phyloP scores from a whole-genome alignment of 306 rosid species.

The Prunus salicina region DNA sequence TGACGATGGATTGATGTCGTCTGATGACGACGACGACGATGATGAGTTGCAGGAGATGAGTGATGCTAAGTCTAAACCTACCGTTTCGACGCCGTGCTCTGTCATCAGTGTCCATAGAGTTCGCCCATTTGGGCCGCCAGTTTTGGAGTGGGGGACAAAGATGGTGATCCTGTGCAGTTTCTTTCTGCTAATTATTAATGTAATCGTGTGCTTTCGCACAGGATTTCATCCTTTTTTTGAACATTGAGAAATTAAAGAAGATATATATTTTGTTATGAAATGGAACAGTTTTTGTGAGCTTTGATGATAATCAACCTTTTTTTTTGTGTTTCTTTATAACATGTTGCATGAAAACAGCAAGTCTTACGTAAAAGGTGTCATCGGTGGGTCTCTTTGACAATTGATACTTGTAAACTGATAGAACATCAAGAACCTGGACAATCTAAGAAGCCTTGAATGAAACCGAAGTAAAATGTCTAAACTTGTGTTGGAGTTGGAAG shows the following conservation, averaged over 20 bases:
- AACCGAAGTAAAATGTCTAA: no score
- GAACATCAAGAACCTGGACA: no score
- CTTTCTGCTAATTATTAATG: neutral
- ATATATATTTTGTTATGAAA: no score
- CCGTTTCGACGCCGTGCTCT: neutral
- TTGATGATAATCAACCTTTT: no score
- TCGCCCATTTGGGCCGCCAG: neutral
- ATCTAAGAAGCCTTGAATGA: no score
- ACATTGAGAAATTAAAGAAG: neutral
- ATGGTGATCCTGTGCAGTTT: neutral
- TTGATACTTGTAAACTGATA: no score
- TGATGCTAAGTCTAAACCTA: neutral
- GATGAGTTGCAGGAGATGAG: neutral
- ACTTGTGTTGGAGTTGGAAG: no score
- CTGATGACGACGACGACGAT: neutral
- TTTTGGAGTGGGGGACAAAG: neutral
- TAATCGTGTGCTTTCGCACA: constrained; percentile 11
- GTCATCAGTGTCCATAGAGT: neutral
- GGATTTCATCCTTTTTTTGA: neutral
- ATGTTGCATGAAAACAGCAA: no score
- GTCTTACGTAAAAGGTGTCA: no score
- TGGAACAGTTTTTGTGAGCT: no score
- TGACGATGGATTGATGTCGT: neutral
- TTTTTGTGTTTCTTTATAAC: no score
- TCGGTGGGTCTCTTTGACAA: no score